phyloP scores from a whole-genome alignment of 768 basidiomycete species.

The Auriculariales sp. region DNA sequence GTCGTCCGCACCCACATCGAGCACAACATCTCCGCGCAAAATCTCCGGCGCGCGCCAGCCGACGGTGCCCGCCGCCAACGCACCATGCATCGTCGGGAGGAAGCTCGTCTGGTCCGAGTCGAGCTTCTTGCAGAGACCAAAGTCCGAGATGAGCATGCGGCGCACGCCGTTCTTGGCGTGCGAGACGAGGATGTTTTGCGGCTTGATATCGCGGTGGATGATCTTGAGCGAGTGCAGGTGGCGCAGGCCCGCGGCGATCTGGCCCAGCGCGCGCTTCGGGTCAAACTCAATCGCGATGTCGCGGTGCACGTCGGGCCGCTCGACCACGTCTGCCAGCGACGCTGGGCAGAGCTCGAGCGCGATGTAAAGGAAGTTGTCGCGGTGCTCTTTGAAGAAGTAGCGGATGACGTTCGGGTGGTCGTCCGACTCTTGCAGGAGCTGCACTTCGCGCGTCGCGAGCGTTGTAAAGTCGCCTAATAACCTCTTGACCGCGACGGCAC shows the following conservation, averaged over 20 bases:
- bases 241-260: slow-evolving; percentile 76
- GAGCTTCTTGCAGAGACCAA: slow-evolving; percentile 90
- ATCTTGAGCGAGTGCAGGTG: slow-evolving; percentile 91
- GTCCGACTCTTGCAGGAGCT: slow-evolving; percentile 89
- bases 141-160: slow-evolving; percentile 90
- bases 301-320: slow-evolving; percentile 58
- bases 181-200: slow-evolving; percentile 90
- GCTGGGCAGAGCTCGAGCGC: slow-evolving; percentile 91
- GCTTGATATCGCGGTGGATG: slow-evolving; percentile 97
- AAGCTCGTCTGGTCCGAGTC: slow-evolving; percentile 96
- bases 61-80: slow-evolving; percentile 81
- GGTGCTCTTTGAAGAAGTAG: slow-evolving; percentile 93
- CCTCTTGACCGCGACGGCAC: slow-evolving; percentile 96
- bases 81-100: slow-evolving; percentile 79
- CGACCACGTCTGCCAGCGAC: slow-evolving; percentile 76
- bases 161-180: slow-evolving; percentile 44
- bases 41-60: slow-evolving; percentile 99
- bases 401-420: slow-evolving; percentile 98
- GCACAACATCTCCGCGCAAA: slow-evolving; percentile 80
- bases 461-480: slow-evolving; percentile 92
- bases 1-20: slow-evolving; percentile 58
- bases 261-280: slow-evolving; percentile 73
- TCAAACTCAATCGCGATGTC: slow-evolving; percentile 70
- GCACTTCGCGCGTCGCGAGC: slow-evolving; percentile 84
- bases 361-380: slow-evolving; percentile 90